These are phyloP conservation scores for Globisporangium ultimum DNA, from an alignment of 352 stramenopile genomes.

Conservation along the genomic window DNA sequence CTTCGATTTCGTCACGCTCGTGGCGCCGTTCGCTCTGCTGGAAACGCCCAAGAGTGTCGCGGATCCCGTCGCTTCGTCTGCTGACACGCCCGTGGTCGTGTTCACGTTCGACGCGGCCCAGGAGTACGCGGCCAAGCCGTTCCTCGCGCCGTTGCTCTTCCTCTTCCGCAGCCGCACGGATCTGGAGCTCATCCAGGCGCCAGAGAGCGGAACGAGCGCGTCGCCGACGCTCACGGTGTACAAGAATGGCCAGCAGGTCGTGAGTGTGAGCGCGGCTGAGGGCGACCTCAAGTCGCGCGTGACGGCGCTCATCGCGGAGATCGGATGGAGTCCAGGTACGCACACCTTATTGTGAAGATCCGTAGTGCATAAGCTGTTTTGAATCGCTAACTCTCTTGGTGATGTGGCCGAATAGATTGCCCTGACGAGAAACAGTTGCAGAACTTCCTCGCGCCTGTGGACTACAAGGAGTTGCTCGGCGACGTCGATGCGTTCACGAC, in stretches of 20 bases:
- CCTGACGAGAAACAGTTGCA: conserved; percentile 39
- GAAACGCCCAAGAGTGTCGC: conserved; percentile 21
- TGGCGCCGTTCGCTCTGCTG: conserved; percentile 5
- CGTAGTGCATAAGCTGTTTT: too few relatives aligned
- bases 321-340: conserved; percentile 61
- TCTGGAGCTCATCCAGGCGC: conserved; percentile 41
- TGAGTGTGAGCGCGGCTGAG: conserved; percentile 33
- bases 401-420: conserved; percentile 27
- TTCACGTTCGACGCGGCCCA: conserved; percentile 27
- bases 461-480: conserved; percentile 57
- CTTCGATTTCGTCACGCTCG: conserved; percentile 10
- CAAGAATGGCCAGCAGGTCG: conserved; percentile 38
- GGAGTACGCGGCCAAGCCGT: conserved; percentile 41
- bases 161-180: conserved; percentile 62
- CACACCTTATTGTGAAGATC: background rate
- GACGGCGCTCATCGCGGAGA: conserved; percentile 38
- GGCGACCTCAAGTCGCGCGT: conserved; percentile 48
- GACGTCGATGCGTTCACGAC: conserved; percentile 65
- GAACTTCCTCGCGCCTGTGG: conserved; percentile 58
- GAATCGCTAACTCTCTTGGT: background rate
- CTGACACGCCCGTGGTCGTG: conserved; percentile 22
- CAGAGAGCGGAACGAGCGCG: conserved; percentile 23
- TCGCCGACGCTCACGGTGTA: conserved; percentile 44
- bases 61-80: conserved; percentile 24
- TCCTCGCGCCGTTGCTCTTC: conserved; percentile 51